phyloP scores from a whole-genome alignment of 345 rosid genomes.

The Xanthoceras sorbifolium region DNA sequence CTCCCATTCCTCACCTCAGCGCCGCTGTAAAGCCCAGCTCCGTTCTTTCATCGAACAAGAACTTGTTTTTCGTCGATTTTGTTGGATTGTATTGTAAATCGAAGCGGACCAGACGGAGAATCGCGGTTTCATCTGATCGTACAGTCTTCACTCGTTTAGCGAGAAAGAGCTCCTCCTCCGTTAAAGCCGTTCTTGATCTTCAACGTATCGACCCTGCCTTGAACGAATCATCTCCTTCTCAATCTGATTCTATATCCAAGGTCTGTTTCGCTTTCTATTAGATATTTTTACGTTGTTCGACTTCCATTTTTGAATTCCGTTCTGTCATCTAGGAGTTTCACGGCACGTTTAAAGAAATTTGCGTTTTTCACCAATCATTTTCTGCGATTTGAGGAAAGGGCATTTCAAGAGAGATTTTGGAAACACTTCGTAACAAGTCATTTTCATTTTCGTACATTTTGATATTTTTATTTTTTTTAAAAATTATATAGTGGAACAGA shows the following conservation, averaged over 20 bases:
- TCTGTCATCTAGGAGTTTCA: too few species aligned
- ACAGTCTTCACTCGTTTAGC: slow-evolving; percentile 36
- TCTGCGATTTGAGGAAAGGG: too few species aligned
- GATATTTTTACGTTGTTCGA: not conserved
- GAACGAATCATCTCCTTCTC: slow-evolving; percentile 28
- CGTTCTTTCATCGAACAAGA: slow-evolving; percentile 37
- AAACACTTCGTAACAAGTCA: too few species aligned
- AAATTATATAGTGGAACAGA: not conserved
- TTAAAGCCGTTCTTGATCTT: slow-evolving; percentile 53
- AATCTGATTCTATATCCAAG: slow-evolving; percentile 47
- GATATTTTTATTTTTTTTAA: too few species aligned
- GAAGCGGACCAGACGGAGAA: slow-evolving; percentile 48
- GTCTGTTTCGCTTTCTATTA: slow-evolving; percentile 32
- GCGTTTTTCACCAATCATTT: too few species aligned
- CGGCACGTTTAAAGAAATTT: too few species aligned
- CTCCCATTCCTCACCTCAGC: slow-evolving; percentile 52
- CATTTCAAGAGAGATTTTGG: too few species aligned
- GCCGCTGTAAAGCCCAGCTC: slow-evolving; percentile 47
- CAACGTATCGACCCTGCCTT: slow-evolving; percentile 25
- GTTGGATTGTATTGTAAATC: slow-evolving; percentile 58
- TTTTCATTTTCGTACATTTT: too few species aligned
- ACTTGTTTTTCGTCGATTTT: slow-evolving; percentile 65
- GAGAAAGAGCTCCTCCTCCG: slow-evolving; percentile 28
- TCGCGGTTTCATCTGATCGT: slow-evolving; percentile 35
- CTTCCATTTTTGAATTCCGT: too few species aligned